Percentiles rank a stretch among this genome's conserved stretches.
These are phyloP conservation scores for Eucalyptus marginata DNA, from an alignment of 345 rosid genomes.

Conservation along the genomic window DNA sequence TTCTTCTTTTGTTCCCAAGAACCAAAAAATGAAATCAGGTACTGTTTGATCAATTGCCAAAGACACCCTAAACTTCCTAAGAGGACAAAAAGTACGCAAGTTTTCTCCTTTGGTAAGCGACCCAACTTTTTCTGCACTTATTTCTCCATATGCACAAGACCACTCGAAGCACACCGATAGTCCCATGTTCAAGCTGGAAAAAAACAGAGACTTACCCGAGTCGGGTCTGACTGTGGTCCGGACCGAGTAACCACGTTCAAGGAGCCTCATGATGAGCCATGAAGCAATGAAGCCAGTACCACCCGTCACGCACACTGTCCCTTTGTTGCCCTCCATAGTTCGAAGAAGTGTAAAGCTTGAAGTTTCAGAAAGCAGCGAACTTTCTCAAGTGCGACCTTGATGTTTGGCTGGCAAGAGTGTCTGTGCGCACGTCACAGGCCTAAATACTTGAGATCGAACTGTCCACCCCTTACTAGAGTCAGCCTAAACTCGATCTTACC, in stretches of 20 bases:
- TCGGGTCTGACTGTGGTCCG: conserved; percentile 72
- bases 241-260: conserved; percentile 60
- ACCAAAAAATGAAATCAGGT: too few species aligned
- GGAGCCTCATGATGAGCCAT: conserved; percentile 80
- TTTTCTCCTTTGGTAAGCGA: not conserved
- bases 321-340: not conserved
- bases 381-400: not conserved
- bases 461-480: not conserved
- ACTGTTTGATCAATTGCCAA: too few species aligned
- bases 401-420: not conserved
- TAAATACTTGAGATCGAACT: not conserved
- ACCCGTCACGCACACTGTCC: conserved; percentile 70
- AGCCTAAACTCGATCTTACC: not conserved
- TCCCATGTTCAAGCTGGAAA: not conserved
- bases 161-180: not conserved
- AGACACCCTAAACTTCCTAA: not conserved
- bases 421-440: not conserved
- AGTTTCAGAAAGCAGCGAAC: not conserved
- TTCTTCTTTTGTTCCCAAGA: too few species aligned
- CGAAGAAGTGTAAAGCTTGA: not conserved
- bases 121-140: not conserved
- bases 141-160: not conserved
- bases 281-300: conserved; percentile 84
- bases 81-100: not conserved
- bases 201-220: conserved; percentile 25